Percentiles rank a stretch among this genome's conserved stretches.
Evolutionary conservation across 1,284 basidiomycete genomes (phyloP).

Genomic region (Fistulinella staudtii): DNA sequence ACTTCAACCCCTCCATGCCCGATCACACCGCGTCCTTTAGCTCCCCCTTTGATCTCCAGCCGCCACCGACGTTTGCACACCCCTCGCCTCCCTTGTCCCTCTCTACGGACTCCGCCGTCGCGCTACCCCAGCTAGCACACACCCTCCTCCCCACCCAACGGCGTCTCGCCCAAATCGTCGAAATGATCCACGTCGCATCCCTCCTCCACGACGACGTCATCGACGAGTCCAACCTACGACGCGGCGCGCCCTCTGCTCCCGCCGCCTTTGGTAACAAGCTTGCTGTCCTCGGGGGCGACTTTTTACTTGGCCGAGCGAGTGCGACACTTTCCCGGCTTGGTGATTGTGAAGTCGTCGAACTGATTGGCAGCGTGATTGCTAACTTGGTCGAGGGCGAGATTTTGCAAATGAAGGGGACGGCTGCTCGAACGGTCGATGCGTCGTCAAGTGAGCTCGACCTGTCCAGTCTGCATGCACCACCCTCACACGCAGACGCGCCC

Average conservation of each 20-base stretch:
- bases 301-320: constrained; percentile 89
- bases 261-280: constrained; percentile 94
- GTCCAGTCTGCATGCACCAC: constrained; percentile 16
- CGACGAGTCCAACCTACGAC: constrained; percentile 79
- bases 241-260: constrained; percentile 82
- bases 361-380: constrained; percentile 89
- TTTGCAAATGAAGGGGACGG: constrained; percentile 68
- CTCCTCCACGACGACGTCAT: constrained; percentile 95
- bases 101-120: constrained; percentile 15
- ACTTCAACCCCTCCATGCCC: constrained; percentile 80
- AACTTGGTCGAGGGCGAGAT: constrained; percentile 98
- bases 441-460: constrained; percentile 19
- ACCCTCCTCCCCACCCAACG: constrained; percentile 78
- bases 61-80: constrained; percentile 36
- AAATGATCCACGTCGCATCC: constrained; percentile 98
- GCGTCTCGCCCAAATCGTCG: constrained; percentile 92
- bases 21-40: constrained; percentile 60
- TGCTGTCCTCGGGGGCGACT: constrained; percentile 92
- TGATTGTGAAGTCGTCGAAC: constrained; percentile 86
- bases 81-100: constrained; percentile 39
- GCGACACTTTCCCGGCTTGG: constrained; percentile 87
- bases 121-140: constrained; percentile 31
- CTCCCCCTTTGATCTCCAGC: constrained; percentile 41
- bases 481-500: constrained; percentile 11
- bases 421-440: neutral